Evolutionary conservation across 164 flowering plant species (phyloP), one percentile per base, ranked within the genome.

Genomic region (Sextonia rubra): DNA sequence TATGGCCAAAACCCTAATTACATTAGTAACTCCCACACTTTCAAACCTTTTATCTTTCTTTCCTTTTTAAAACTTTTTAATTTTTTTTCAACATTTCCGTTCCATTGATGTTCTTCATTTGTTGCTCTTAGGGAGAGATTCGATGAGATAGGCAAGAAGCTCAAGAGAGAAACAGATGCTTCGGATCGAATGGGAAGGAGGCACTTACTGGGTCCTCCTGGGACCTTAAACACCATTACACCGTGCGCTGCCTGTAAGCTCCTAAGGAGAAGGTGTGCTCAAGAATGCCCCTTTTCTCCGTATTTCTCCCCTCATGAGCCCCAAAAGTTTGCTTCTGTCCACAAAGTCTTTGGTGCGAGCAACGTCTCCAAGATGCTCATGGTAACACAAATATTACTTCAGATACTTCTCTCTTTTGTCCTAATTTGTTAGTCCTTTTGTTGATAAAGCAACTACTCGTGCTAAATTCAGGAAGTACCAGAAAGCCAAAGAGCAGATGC

Each of bases 211-310:
- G 88, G 88, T 17, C 86, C 90, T 71, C 85, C 88, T 1, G 91
- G 90, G 73, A 84, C 80, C 75, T 71, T 91, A 71, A 94, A 94
- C 81, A 86, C 88, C 22, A 85, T 87, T 6, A 92, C 93, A 2
- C 97, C 98, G 18, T 94, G 98, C 32, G 98, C 97, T 9, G 98
- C 98, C n/a, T 94, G 98, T 75, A 94, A 92, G 82, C 97, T 92
- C 60, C 70, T 94, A 56, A 80, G 98, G 64, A 60, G 97, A 56
- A 78, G 97, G 47, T 94, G 98, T 70, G 93, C 95, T 0, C 92
- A 91, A 75, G 97, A 92, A 75, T 94, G 98, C 77, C 98, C 97
- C 4, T 94, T 94, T 71, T 90, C 95, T 69, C 98, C 97, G 1
- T 94, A 94, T 72, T 94, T 94, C 83, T 92, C 97, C 44, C 98